These are phyloP conservation scores for Copromyces sp. DNA, from an alignment of 495 filamentous ascomycete species.

Conservation along the genomic window DNA sequence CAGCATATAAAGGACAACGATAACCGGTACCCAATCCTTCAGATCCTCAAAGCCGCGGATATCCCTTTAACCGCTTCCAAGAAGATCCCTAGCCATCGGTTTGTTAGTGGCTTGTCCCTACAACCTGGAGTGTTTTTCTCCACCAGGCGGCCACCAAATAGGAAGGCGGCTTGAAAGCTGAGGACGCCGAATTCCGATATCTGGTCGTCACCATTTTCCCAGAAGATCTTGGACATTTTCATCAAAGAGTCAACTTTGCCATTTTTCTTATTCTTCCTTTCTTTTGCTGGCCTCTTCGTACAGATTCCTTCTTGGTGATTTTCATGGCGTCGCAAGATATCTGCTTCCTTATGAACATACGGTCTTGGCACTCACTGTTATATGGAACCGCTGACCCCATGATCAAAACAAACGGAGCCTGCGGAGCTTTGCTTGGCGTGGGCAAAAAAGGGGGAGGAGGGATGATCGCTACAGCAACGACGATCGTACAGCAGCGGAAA, in stretches of 20 bases:
- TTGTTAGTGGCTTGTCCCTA: neutral
- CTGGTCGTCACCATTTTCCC: neutral
- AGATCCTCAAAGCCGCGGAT: neutral
- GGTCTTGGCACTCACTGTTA: neutral
- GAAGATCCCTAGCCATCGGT: neutral
- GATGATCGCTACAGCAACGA: neutral
- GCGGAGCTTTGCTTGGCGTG: neutral
- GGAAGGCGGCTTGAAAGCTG: neutral
- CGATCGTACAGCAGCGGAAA: neutral
- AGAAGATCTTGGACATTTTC: no score
- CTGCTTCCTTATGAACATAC: neutral
- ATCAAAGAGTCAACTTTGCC: no score
- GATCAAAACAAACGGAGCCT: neutral
- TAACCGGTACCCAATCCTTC: neutral
- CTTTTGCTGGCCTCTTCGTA: no score
- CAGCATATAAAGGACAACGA: neutral
- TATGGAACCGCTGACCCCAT: neutral
- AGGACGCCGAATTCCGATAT: neutral
- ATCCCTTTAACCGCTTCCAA: neutral
- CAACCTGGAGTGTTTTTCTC: neutral
- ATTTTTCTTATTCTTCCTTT: no score
- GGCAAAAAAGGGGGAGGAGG: neutral
- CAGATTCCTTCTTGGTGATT: no score
- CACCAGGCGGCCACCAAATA: neutral
- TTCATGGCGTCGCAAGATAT: neutral